phyloP scores from a whole-genome alignment of 495 filamentous ascomycete species.

The Penicillium soppii region DNA sequence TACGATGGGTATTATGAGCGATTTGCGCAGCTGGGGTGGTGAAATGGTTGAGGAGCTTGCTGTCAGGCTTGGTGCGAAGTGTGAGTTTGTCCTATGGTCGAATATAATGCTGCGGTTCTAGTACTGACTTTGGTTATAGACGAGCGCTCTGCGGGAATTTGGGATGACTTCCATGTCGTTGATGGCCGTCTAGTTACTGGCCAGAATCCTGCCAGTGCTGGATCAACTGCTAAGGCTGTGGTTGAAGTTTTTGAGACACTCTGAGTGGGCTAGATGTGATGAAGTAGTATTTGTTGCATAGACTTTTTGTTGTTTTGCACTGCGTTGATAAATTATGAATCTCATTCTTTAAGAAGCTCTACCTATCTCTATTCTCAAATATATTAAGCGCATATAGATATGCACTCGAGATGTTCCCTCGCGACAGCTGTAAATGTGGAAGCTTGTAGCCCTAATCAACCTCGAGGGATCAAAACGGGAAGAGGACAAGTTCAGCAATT shows the following conservation, averaged over 20 bases:
- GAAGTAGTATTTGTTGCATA: too few species aligned
- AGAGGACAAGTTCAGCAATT: too few species aligned
- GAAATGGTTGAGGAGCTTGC: conserved; percentile 40
- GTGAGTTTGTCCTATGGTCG: conserved; percentile 21
- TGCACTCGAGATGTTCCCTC: too few species aligned
- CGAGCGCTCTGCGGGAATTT: conserved; percentile 35
- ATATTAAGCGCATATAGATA: too few species aligned
- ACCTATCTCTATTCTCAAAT: too few species aligned
- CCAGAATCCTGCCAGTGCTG: conserved; percentile 66
- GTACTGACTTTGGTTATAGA: conserved; percentile 23
- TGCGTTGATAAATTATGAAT: too few species aligned
- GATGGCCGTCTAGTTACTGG: conserved; percentile 66
- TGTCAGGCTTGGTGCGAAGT: conserved; percentile 32
- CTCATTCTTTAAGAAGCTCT: too few species aligned
- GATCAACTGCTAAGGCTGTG: conserved; percentile 42
- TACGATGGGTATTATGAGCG: conserved; percentile 34
- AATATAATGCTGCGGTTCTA: neutral
- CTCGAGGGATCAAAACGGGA: too few species aligned
- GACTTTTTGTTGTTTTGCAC: too few species aligned
- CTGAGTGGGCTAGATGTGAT: conserved; percentile 11
- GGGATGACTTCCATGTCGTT: conserved; percentile 47
- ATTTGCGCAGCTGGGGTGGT: conserved; percentile 31
- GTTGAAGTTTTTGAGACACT: conserved; percentile 43
- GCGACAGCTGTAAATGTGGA: too few species aligned
- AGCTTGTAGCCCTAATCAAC: too few species aligned